Base-by-base conservation (phyloP, 129 eudicot species). In the Flaveria robusta region DNA sequence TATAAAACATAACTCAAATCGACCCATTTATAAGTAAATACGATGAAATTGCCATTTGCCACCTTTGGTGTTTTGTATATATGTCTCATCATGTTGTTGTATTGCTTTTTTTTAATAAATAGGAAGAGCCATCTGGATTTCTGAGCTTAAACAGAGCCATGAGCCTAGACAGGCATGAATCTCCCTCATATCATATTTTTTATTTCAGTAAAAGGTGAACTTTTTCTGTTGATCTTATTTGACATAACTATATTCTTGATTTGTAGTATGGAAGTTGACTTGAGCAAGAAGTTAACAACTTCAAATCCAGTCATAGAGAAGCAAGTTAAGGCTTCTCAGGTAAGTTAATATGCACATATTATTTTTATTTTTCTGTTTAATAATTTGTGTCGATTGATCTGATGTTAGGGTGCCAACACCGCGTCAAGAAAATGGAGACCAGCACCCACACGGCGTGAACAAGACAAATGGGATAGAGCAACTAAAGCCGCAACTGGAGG, bases 91-190 rank as follows among this genome's bases (percentile, higher is more conserved):
- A 5, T 70, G 59, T 19, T 75, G 54, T 26, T 80, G 51, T 24
- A 46, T 34, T 71, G 72, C 65, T 16, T 43, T 60, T 23, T 68
- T 46, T 43, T 11, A 79, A 9, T 77, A 34, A 68, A 71, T 75
- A 94, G 98, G 98, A 94, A 78, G 98, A 86, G 77, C 66, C 86
- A 46, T 87, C 98, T 66, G 98, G 97, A 51, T 94, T 94, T 87
- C 90, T 94, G 54, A 94, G 93, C 87, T 86, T 94, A 56, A 87
- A 86, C 77, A 67, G 98, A 86, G 96, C 78, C 71, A 87, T 91
- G 96, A 91, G 79, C 66, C 91, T 94, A 63, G 92, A 94, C 91
- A 94, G 86, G 98, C 83, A 84, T 54, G 90, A 52, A 80, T 67
- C 49, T 68, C 26, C 47, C 46, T 73, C 20, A 18, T 69, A 9